Evolutionary conservation across 129 eudicot species (phyloP).

Genomic region (Centaurea solstitialis): DNA sequence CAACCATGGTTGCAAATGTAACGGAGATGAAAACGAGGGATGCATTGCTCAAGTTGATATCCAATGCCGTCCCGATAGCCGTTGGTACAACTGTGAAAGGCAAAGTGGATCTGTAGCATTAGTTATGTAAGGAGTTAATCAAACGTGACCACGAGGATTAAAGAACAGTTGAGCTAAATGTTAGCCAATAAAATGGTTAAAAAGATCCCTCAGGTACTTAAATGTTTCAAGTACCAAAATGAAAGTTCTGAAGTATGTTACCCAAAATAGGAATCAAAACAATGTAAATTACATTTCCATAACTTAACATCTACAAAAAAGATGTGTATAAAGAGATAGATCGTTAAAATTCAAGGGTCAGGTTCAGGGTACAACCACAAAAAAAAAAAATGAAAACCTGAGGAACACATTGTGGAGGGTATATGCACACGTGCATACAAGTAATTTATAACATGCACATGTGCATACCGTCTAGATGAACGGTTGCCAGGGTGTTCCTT

Average conservation of each 20-base stretch:
- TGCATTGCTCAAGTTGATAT: slow-evolving; percentile 93
- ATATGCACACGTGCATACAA: too few relatives aligned
- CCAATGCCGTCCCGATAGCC: slow-evolving; percentile 93
- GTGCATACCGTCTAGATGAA: too few relatives aligned
- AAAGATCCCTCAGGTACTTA: too few relatives aligned
- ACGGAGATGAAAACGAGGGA: slow-evolving; percentile 98
- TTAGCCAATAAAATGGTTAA: neutral
- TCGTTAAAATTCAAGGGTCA: neutral
- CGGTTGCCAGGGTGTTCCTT: too few relatives aligned
- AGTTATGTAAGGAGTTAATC: slow-evolving; percentile 63
- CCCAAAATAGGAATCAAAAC: too few relatives aligned
- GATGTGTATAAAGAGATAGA: neutral
- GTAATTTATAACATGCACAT: too few relatives aligned
- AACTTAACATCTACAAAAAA: neutral
- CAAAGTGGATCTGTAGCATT: slow-evolving; percentile 87
- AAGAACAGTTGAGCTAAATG: neutral
- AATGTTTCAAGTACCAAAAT: too few relatives aligned
- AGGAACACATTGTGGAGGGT: too few relatives aligned
- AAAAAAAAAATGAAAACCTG: too few relatives aligned
- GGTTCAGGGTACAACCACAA: too few relatives aligned
- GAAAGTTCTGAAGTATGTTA: too few relatives aligned
- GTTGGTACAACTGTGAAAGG: slow-evolving; percentile 97
- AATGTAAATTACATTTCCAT: too few relatives aligned
- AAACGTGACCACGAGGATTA: slow-evolving; percentile 9
- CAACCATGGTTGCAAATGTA: slow-evolving; percentile 98